These are phyloP conservation scores for Pichia deserticola DNA, from an alignment of 805 yeast species.

Conservation along the genomic window DNA sequence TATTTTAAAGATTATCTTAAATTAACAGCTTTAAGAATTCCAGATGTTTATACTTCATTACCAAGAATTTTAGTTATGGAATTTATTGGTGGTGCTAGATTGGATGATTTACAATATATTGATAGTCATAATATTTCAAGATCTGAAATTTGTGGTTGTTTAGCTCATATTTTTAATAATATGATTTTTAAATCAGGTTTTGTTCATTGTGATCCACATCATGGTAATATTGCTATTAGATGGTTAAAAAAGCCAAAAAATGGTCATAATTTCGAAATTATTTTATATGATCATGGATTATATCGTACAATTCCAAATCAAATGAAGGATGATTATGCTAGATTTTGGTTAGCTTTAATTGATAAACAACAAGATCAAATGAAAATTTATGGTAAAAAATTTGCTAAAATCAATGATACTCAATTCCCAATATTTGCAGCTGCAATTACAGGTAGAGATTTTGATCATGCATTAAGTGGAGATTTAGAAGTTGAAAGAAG, in stretches of 20 bases:
- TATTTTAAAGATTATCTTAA: constrained; percentile 52
- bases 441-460: constrained; percentile 92
- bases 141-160: constrained; percentile 72
- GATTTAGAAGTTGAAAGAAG: constrained; percentile 51
- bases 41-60: constrained; percentile 58
- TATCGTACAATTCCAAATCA: constrained; percentile 76
- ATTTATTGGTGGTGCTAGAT: constrained; percentile 69
- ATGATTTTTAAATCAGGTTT: constrained; percentile 94
- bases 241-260: constrained; percentile 26
- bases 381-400: constrained; percentile 64
- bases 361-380: constrained; percentile 61
- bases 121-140: constrained; percentile 59
- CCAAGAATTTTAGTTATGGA: constrained; percentile 82
- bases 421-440: constrained; percentile 83
- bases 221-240: constrained; percentile 88
- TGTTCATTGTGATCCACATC: constrained; percentile 97
- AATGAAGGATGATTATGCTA: constrained; percentile 77
- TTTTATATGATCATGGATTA: constrained; percentile 91
- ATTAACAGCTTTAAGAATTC: constrained; percentile 74
- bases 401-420: constrained; percentile 71
- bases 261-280: constrained; percentile 78
- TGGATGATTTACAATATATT: constrained; percentile 68
- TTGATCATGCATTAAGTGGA: constrained; percentile 61
- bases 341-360: constrained; percentile 84
- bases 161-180: constrained; percentile 84